Base-by-base conservation (phyloP, 108 stramenopile species). In the Nitzschia putrida region DNA sequence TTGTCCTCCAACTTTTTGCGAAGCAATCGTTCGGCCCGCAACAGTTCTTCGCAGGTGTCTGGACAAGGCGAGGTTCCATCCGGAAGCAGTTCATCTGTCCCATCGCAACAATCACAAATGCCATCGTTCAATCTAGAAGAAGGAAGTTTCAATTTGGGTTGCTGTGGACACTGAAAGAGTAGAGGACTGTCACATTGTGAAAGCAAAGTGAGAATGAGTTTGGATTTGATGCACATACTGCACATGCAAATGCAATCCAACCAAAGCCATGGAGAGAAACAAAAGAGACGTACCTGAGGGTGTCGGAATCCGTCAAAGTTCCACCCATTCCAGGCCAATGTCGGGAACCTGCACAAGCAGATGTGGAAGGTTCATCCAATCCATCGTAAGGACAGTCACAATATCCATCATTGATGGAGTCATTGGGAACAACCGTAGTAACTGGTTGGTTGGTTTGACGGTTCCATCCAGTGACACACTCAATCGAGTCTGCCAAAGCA, bases 61-160 rank as follows among this genome's bases (percentile, higher is more conserved):
- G 55, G 45, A 68, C 91, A 93, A 11, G 53, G 26, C 3, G 47
- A 18, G 2, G n/a, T 49, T 3, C 43, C 22, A 7, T 56, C 16
- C 8, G 0, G 23, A 41, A 0, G 37, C 11, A 14, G 38, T 77
- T 89, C 88, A 66, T 92, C 91, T 60, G 75, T 71, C 21, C 88
- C 91, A 73, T 88, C 85, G 68, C 88, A 90, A 63, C 91, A 92
- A 78, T 92, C 91, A 64, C 91, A 92, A 66, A 89, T 85, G 7
- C 88, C 91, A 71, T 92, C 91, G 55, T 87, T 44, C 25, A 92
- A 8, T n/a, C 85, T 57, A 1, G 85, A 86, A 0, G 61, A 47
- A 7, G 87, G 85, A 14, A 89, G 68, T 29, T 55, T 57, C 47
- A 92, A 40, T 12, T 72, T 53, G 2, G 82, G 72, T 57, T 92